Evolutionary conservation across 148 eudicot species (phyloP), one percentile per base, ranked within the genome.

Genomic region (Rhododendron vialii): DNA sequence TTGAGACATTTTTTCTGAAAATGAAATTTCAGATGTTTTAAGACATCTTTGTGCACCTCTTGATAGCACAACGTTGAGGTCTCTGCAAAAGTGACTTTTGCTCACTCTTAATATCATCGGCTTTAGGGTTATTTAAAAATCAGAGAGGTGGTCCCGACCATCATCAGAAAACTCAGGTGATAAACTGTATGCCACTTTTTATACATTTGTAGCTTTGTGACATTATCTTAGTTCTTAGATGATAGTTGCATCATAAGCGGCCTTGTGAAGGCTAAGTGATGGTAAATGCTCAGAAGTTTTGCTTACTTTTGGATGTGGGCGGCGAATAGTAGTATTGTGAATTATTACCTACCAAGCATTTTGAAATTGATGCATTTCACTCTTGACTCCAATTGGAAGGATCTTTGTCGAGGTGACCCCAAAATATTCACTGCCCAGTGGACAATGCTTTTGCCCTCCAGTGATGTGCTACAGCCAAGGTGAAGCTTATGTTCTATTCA

Each of bases 371-470:
- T 51, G 33, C 28, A 43, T 50, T 20, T 84, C 8, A 53, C 75
- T 14, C 75, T 88, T 79, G 48, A 79, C 84, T 85, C 80, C 76
- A 36, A 28, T 76, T 78, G 85, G 80, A 80, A 96, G 99, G 99
- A 94, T 94, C 98, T 98, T 69, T 98, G 99, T 86, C 95, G 91
- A 91, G 96, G 91, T 88, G 99, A 98, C 88, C 96, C 96, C 76
- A 95, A 98, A 88, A 92, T 90, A 36, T 94, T 98, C 83, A 91
- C 93, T 78, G 90, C 98, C 55, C 98, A 95, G 69, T 95, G 98
- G 99, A 92, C 96, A 43, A 93, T 95, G 95, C 96, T 98, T 87
- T 92, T 98, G 85, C 99, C 99, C 35, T 91, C 95, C 82, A 91
- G 87, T 92, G 99, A 98, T 78, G 98, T 94, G 86, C 92, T 98